Evolutionary conservation across 192 early-diverging fungal species (phyloP).

Genomic region (Dissophora ornata): DNA sequence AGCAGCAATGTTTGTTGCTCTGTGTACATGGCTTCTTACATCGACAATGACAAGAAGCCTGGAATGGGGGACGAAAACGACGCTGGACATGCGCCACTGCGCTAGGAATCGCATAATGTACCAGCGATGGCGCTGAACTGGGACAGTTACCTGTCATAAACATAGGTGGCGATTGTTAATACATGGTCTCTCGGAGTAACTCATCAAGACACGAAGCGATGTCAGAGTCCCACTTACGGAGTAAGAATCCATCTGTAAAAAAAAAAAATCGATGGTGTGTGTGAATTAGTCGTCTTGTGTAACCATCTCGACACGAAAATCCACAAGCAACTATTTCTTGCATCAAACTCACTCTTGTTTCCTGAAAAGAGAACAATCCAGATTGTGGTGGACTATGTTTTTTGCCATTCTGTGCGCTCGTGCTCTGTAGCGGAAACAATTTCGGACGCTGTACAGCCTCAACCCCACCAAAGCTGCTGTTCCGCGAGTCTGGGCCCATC

Average conservation of each 20-base stretch:
- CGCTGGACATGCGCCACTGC: constrained; percentile 46
- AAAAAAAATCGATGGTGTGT: background rate
- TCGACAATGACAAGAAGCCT: constrained; percentile 42
- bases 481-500: constrained; percentile 6
- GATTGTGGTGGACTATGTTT: no score
- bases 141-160: constrained; percentile 13
- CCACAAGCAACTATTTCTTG: background rate
- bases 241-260: constrained; percentile 30
- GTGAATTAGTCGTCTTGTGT: no score
- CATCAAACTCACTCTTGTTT: constrained; percentile 3
- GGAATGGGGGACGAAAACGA: constrained; percentile 41
- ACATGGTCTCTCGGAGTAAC: no score
- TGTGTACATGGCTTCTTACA: constrained; percentile 8
- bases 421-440: background rate
- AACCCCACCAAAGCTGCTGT: constrained; percentile 15
- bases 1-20: no score
- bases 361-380: background rate
- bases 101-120: constrained; percentile 41
- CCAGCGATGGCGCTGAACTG: constrained; percentile 39
- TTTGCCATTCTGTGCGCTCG: background rate
- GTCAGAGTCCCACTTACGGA: constrained; percentile 12
- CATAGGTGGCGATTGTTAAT: background rate
- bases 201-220: no score
- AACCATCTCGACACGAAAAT: no score
- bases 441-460: background rate